These are phyloP conservation scores for Daldinia eschscholtzii DNA, from an alignment of 2,329 filamentous ascomycete genomes.

Conservation along the genomic window DNA sequence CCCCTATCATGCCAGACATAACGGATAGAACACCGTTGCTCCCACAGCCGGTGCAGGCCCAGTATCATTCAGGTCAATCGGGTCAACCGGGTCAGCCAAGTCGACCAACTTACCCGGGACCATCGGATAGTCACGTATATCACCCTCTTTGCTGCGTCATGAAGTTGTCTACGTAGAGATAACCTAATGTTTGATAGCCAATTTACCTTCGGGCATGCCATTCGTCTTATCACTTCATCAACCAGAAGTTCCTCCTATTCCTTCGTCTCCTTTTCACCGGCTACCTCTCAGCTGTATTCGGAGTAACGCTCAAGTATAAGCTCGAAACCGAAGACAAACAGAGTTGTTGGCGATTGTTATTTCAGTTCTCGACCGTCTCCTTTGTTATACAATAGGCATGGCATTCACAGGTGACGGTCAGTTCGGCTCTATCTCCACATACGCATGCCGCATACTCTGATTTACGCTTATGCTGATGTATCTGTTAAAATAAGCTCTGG, in stretches of 20 bases:
- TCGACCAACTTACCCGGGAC: conserved; percentile 15
- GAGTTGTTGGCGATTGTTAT: conserved; percentile 59
- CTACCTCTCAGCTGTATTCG: conserved; percentile 59
- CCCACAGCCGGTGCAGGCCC: conserved; percentile 35
- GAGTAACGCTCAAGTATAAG: conserved; percentile 62
- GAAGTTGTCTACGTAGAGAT: conserved; percentile 15
- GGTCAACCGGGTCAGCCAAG: conserved; percentile 1
- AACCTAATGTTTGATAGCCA: conserved; percentile 54
- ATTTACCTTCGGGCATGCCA: conserved; percentile 65
- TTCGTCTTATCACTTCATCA: conserved; percentile 63
- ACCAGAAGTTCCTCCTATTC: conserved; percentile 60
- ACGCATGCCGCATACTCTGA: neutral
- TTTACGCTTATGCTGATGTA: conserved; percentile 3
- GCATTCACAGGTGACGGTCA: conserved; percentile 61
- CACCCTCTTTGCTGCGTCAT: neutral
- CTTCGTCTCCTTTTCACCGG: conserved; percentile 59
- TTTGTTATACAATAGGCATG: conserved; percentile 60
- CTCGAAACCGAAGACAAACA: conserved; percentile 57
- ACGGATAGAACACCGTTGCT: conserved; percentile 48
- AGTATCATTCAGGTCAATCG: conserved; percentile 4
- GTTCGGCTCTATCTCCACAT: conserved; percentile 44
- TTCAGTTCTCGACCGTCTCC: conserved; percentile 63
- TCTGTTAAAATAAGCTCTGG: conserved; percentile 57
- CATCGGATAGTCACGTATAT: conserved; percentile 53
- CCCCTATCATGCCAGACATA: conserved; percentile 45